Evolutionary conservation across 108 stramenopile genomes (phyloP), one percentile per base, ranked within the genome.

Genomic region (Cyclostephanos tholiformis): DNA sequence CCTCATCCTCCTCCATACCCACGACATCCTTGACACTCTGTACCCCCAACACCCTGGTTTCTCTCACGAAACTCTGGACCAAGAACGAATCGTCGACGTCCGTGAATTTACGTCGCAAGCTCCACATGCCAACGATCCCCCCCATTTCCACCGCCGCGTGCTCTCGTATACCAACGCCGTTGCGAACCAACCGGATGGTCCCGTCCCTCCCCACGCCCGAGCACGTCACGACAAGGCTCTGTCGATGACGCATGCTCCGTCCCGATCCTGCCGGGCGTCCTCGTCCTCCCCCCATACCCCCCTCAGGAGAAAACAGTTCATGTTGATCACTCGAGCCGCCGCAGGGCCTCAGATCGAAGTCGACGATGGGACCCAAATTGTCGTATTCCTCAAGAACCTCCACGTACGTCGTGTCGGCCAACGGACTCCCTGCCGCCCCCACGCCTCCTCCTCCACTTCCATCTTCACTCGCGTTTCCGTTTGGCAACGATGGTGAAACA

Each of bases 41-140:
- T 25, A 94, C 91, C 13, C 93, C 95, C 61, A 99, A 84, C 14
- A 98, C 84, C 55, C 99, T 85, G 12, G 97, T 98, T 71, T 98
- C 95, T 8, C 85, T 84, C 17, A 96, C 93, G 86, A 94, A 99
- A 35, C 87, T 83, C 66, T 97, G 98, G 9, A 99, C 95, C 36
- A 99, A 77, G 78, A 88, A 98, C 49, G 85, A 63, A 86, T 99
- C 96, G 52, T 87, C 83, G 2, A 75, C 64, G 23, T 91, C 86
- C 4, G 52, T 56, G 59, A 71, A 93, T 3, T 57, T 69, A 46
- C 71, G 22, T 14, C 97, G 85, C 60, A 98, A 68, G 23, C 78
- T 83, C 96, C 96, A 99, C 95, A 99, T 92, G 32, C 88, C 92
- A 67, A 95, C 94, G 63, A 99, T 97, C 30, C 98, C 99, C 6